A percentile compares a stretch with the other conserved stretches of the same genome.
phyloP scores from a whole-genome alignment of 805 yeast species.

The Ogataea nakhonphanomensis region DNA sequence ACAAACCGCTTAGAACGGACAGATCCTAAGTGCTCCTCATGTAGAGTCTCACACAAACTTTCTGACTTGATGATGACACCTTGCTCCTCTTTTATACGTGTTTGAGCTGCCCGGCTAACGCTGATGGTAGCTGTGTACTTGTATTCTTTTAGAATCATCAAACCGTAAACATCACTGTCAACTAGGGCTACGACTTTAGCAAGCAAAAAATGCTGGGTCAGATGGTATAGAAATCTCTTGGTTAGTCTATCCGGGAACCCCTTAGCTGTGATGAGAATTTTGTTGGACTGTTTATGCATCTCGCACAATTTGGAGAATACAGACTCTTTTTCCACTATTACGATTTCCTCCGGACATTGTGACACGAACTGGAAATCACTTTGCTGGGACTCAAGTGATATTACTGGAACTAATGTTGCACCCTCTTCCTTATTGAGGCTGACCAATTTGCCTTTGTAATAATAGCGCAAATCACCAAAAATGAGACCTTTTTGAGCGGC shows the following conservation, averaged over 20 bases:
- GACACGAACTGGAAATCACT: constrained; percentile 16
- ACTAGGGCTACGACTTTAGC: constrained; percentile 46
- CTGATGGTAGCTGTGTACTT: constrained; percentile 16
- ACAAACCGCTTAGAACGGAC: constrained; percentile 8
- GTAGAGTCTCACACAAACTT: background rate
- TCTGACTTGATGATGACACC: background rate
- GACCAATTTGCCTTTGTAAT: constrained; percentile 13
- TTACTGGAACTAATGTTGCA: constrained; percentile 38
- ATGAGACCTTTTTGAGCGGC: constrained; percentile 59
- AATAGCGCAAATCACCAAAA: constrained; percentile 36
- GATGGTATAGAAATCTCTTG: constrained; percentile 35
- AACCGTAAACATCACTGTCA: constrained; percentile 66
- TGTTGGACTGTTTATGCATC: constrained; percentile 4
- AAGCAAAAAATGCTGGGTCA: constrained; percentile 20
- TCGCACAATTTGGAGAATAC: constrained; percentile 37
- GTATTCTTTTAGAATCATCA: constrained; percentile 46
- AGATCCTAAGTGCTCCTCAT: constrained; percentile 9
- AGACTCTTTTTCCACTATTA: constrained; percentile 53
- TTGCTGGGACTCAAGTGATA: constrained; percentile 24
- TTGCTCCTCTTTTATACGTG: background rate
- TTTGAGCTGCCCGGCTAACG: background rate
- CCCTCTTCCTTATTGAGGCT: constrained; percentile 16
- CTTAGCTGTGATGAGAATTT: constrained; percentile 53
- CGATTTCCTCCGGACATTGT: constrained; percentile 29
- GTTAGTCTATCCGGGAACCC: constrained; percentile 66